Evolutionary conservation across 495 filamentous ascomycete species (phyloP).

Genomic region (Mycothermus thermophilus): DNA sequence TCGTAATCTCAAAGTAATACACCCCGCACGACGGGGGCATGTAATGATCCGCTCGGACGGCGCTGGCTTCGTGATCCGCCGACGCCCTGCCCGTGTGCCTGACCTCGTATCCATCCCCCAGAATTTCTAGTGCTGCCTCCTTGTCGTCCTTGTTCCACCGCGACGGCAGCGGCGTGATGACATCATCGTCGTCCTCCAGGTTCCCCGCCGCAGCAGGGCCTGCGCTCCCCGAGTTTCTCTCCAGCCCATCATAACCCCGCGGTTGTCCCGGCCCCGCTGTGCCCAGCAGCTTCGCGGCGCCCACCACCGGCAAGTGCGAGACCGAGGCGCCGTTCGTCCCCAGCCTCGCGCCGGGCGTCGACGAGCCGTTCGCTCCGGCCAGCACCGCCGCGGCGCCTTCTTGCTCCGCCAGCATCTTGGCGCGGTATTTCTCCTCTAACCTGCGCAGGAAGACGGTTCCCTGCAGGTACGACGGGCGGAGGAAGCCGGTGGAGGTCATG

Average conservation of each 20-base stretch:
- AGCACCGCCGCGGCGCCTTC: slow-evolving; percentile 3
- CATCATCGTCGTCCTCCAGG: slow-evolving; percentile 33
- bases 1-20: slow-evolving; percentile 92
- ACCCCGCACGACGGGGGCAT: slow-evolving; percentile 90
- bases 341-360: slow-evolving; percentile 23
- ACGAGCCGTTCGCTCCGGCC: background rate
- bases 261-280: no score
- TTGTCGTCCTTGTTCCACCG: slow-evolving; percentile 75
- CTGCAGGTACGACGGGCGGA: slow-evolving; percentile 69
- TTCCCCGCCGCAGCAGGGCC: slow-evolving; percentile 31
- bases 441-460: slow-evolving; percentile 63
- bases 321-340: slow-evolving; percentile 42
- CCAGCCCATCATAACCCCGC: background rate
- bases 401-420: slow-evolving; percentile 33
- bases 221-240: slow-evolving; percentile 43
- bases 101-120: slow-evolving; percentile 62
- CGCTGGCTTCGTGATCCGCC: slow-evolving; percentile 64
- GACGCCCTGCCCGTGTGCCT: slow-evolving; percentile 42
- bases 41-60: slow-evolving; percentile 70
- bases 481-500: slow-evolving; percentile 34
- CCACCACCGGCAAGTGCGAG: background rate
- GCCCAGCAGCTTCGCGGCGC: no score
- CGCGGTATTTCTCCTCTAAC: slow-evolving; percentile 54
- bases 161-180: slow-evolving; percentile 55
- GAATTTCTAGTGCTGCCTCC: slow-evolving; percentile 55